These are phyloP conservation scores for Phytophthora multivora DNA, from an alignment of 352 stramenopile genomes.

Conservation along the genomic window DNA sequence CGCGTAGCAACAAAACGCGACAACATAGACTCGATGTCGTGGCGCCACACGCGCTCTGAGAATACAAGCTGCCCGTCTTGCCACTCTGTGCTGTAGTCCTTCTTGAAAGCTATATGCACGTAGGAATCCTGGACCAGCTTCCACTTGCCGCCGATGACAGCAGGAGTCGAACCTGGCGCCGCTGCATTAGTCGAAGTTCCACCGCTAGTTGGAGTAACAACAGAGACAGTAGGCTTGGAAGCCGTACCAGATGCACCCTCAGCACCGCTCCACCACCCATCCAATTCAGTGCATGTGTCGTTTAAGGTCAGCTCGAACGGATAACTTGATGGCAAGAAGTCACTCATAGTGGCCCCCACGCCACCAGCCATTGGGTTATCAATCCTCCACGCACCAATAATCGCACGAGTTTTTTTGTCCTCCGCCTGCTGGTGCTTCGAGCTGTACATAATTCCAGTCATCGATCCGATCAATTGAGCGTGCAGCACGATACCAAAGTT, in stretches of 20 bases:
- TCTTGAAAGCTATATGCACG: slow-evolving; percentile 89
- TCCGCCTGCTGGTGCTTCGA: slow-evolving; percentile 29
- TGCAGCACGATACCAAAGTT: slow-evolving; percentile 82
- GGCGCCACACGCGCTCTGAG: slow-evolving; percentile 84
- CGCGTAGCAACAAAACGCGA: slow-evolving; percentile 79
- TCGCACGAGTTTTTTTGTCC: slow-evolving; percentile 33
- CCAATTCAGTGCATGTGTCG: slow-evolving; percentile 52
- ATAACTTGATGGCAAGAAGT: slow-evolving; percentile 68
- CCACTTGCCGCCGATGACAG: slow-evolving; percentile 54
- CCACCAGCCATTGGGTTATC: slow-evolving; percentile 40
- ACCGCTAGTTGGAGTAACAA: slow-evolving; percentile 17
- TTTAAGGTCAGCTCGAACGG: slow-evolving; percentile 73
- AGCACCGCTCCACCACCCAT: slow-evolving; percentile 78
- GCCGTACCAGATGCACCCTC: slow-evolving; percentile 37
- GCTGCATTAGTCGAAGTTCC: slow-evolving; percentile 10
- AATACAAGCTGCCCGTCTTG: slow-evolving; percentile 75
- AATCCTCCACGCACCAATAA: slow-evolving; percentile 73
- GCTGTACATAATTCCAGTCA: slow-evolving; percentile 62
- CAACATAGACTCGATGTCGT: slow-evolving; percentile 85
- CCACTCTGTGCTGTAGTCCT: slow-evolving; percentile 90
- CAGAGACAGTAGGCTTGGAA: slow-evolving; percentile 19
- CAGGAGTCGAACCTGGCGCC: slow-evolving; percentile 8
- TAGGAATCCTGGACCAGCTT: slow-evolving; percentile 85
- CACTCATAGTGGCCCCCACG: slow-evolving; percentile 50
- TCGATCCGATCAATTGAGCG: slow-evolving; percentile 54